Evolutionary conservation across 495 filamentous ascomycete genomes (phyloP).

Genomic region (Penicillium manginii): DNA sequence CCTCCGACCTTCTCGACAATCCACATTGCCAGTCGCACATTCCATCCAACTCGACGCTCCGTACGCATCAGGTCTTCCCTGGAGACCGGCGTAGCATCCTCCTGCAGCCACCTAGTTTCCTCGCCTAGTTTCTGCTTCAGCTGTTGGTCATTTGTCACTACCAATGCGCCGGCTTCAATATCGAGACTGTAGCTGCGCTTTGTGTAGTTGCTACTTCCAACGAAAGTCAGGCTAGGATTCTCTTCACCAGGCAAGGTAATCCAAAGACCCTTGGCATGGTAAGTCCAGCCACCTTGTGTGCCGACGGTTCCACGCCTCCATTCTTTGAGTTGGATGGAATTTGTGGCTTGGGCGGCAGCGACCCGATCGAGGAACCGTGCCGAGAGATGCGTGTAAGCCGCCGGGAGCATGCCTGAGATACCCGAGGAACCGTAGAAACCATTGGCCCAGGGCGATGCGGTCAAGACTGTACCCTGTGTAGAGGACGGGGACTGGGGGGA

Average conservation of each 20-base stretch:
- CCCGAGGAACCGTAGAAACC: constrained; percentile 92
- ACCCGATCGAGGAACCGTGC: constrained; percentile 78
- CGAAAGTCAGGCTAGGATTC: constrained; percentile 73
- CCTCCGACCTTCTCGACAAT: constrained; percentile 76
- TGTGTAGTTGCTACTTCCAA: constrained; percentile 96
- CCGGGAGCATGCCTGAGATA: constrained; percentile 85
- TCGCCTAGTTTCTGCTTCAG: constrained; percentile 73
- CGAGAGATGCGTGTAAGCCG: constrained; percentile 87
- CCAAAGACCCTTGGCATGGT: constrained; percentile 98
- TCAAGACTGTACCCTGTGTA: constrained; percentile 79
- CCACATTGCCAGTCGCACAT: constrained; percentile 90
- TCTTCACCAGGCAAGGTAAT: constrained; percentile 67
- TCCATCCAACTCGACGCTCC: constrained; percentile 82
- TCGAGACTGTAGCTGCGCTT: constrained; percentile 90
- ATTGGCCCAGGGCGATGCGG: constrained; percentile 93
- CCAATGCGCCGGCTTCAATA: constrained; percentile 81
- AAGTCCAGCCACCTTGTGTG: constrained; percentile 87
- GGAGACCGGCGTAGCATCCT: constrained; percentile 66
- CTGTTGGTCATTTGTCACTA: constrained; percentile 77
- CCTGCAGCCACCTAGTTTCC: constrained; percentile 78
- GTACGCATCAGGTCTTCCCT: constrained; percentile 75
- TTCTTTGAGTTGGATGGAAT: constrained; percentile 76
- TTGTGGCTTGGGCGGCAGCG: constrained; percentile 58
- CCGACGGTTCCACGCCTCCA: constrained; percentile 85
- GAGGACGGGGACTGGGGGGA: constrained; percentile 33